These are phyloP conservation scores for Xylaria longipes DNA, from an alignment of 495 filamentous ascomycete genomes.

Conservation along the genomic window DNA sequence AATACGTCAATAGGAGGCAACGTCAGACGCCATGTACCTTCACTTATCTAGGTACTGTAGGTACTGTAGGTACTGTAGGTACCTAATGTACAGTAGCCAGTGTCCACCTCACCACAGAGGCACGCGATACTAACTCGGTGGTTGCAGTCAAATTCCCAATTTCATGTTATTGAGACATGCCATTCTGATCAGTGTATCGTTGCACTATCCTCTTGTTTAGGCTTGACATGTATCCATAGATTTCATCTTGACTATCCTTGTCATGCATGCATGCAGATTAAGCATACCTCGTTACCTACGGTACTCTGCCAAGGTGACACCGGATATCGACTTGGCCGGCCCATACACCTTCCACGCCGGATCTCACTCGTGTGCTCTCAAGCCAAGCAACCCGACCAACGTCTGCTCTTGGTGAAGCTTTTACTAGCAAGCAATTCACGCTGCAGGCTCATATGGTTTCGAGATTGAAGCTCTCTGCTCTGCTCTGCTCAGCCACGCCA, in stretches of 20 bases:
- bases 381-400: not conserved
- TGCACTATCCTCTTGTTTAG: not conserved
- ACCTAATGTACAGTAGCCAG: no score
- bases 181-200: not conserved
- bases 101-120: not conserved
- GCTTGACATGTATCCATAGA: not conserved
- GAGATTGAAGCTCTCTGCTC: not conserved
- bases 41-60: no score
- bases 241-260: not conserved
- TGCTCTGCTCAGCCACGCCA: not conserved
- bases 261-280: not conserved
- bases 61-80: no score
- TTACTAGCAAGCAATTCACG: not conserved
- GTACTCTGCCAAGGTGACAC: not conserved
- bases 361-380: not conserved
- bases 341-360: not conserved
- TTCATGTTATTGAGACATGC: not conserved
- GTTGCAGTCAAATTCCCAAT: not conserved
- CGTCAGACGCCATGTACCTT: conserved; percentile 5
- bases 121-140: not conserved
- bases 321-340: not conserved
- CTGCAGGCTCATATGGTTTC: not conserved
- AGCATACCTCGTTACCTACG: not conserved
- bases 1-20: not conserved
- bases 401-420: not conserved